Conservation (phyloP, 1,284 basidiomycete species). For the Leccinum fallax region DNA sequence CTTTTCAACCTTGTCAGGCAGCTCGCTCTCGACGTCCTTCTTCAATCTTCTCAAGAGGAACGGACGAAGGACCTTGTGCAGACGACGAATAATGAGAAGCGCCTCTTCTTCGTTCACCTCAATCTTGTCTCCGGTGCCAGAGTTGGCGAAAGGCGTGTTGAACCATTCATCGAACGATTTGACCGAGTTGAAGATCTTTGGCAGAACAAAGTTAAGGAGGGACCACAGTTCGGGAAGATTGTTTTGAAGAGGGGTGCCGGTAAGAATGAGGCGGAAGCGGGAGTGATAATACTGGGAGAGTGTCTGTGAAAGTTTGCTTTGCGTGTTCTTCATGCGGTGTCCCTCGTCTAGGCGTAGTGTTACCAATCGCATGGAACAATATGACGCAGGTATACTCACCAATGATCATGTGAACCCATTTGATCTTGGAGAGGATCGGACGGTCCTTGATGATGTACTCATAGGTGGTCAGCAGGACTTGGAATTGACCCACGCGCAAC, state of each 20-base stretch:
- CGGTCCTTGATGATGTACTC: conserved; percentile 99
- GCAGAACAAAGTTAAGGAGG: conserved; percentile 96
- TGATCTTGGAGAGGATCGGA: conserved; percentile 86
- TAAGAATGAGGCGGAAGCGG: conserved; percentile 93
- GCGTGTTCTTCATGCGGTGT: conserved; percentile 99
- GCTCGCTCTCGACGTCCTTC: conserved; percentile 97
- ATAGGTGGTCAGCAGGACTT: conserved; percentile 96
- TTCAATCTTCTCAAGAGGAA: conserved; percentile 97
- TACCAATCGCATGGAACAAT: not conserved
- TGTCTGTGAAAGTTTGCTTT: conserved; percentile 92
- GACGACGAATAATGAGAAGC: conserved; percentile 93
- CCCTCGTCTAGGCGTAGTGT: conserved; percentile 75
- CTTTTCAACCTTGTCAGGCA: conserved; percentile 99
- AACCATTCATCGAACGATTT: conserved; percentile 99
- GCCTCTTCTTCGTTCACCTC: conserved; percentile 99
- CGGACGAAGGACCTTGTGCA: conserved; percentile 98
- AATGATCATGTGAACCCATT: conserved; percentile 99
- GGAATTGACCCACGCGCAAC: conserved; percentile 82
- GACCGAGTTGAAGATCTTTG: conserved; percentile 99
- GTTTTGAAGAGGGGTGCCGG: conserved; percentile 98
- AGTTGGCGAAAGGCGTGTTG: conserved; percentile 99
- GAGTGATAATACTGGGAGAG: conserved; percentile 93
- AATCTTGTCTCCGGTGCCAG: conserved; percentile 95
- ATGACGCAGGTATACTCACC: conserved; percentile 47
- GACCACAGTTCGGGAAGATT: conserved; percentile 99